Evolutionary conservation across 495 filamentous ascomycete genomes (phyloP), one percentile per base, ranked within the genome.

Genomic region (Recurvomyces mirabilis): DNA sequence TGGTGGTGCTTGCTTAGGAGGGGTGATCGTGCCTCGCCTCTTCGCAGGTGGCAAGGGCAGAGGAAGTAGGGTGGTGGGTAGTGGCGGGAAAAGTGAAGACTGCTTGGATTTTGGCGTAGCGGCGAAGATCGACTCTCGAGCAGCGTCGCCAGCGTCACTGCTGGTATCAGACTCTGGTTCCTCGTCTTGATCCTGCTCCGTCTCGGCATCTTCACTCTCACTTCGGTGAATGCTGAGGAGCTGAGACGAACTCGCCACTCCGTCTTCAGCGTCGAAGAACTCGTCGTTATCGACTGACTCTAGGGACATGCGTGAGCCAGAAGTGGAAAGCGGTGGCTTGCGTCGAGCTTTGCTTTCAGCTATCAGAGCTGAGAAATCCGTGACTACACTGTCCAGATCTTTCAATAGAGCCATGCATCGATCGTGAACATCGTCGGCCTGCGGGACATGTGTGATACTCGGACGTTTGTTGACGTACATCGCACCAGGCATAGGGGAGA

Each of bases 221-320:
- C 79, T 75, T 17, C 62, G 65, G 31, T 76, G 71, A 49, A 96
- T 84, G 35, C 77, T 77, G 53, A 93, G 67, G 1, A 95, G 68
- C 43, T 80, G 79, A 31, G 81, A 77, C n/a, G 64, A 61, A 20
- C 71, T 70, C 24, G 57, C 49, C 34, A 51, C 78, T 6, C 49
- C 49, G 12, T 41, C 84, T 40, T 78, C 75, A 1, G 91, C 91
- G 57, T 98, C 91, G 51, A 93, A 98, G 63, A 94, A 98, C 56
- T 98, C 93, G 23, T 91, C 82, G 1, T 77, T 74, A 6, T 81
- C 74, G 38, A 79, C 73, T 7, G 85, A 88, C 53, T 95, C 91
- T 28, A 87, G 73, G 61, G 87, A 94, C 42, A 67, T 67, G 45
- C 91, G 78, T 9, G 84, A 74, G 9, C 65, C 63, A 9, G 49